Conservation (phyloP, 1,139 yeast species). For the Suhomyces atakaporum region DNA sequence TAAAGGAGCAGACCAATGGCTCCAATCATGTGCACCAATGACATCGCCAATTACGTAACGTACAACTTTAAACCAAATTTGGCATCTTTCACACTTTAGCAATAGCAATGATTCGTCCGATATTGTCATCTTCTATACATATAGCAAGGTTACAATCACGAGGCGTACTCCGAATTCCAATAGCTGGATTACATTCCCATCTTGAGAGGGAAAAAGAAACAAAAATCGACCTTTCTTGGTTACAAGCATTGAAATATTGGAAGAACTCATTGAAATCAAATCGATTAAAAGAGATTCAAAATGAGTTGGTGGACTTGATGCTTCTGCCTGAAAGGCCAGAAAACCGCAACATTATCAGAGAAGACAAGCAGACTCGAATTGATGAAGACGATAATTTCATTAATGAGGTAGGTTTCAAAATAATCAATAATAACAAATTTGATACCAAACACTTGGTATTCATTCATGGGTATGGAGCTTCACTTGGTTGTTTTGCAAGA, state of each 20-base stretch:
- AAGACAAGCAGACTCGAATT: slow-evolving; percentile 25
- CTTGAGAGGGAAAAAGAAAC: slow-evolving; percentile 1
- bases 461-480: slow-evolving; percentile 92
- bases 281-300: slow-evolving; percentile 34
- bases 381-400: slow-evolving; percentile 33
- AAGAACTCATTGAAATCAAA: slow-evolving; percentile 29
- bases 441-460: slow-evolving; percentile 54
- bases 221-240: slow-evolving; percentile 1
- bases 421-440: slow-evolving; percentile 18
- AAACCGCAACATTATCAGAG: slow-evolving; percentile 25
- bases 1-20: too few species aligned
- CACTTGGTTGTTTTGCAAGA: slow-evolving; percentile 80
- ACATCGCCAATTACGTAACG: too few species aligned
- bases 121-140: too few species aligned
- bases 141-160: too few species aligned
- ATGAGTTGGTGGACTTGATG: slow-evolving; percentile 40
- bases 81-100: too few species aligned
- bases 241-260: slow-evolving; percentile 25
- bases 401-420: slow-evolving; percentile 33
- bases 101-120: too few species aligned
- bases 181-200: background rate
- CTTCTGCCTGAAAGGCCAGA: slow-evolving; percentile 24
- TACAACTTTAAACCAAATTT: too few species aligned
- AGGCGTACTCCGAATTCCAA: too few species aligned
- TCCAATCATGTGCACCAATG: too few species aligned